These are phyloP conservation scores for Dovyalis caffra DNA, from an alignment of 345 rosid species.

Conservation along the genomic window DNA sequence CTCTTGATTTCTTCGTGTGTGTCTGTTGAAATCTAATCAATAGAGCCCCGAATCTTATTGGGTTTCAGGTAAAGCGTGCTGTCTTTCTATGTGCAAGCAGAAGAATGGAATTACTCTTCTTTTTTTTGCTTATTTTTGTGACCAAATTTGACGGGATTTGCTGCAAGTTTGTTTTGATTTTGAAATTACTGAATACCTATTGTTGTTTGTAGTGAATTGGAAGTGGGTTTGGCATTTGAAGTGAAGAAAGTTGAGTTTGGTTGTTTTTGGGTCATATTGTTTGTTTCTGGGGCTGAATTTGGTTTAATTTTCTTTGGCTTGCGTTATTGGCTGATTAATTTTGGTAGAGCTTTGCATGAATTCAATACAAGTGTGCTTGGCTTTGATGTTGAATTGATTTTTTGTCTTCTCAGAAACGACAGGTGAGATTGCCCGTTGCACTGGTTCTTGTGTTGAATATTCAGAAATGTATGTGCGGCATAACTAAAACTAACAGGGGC, in stretches of 20 bases:
- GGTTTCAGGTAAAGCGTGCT: conserved; percentile 29
- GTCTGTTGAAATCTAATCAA: conserved; percentile 6
- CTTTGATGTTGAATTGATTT: conserved; percentile 10
- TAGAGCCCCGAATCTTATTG: conserved; percentile 23
- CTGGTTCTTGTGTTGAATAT: conserved; percentile 9
- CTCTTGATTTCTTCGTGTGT: conserved; percentile 1
- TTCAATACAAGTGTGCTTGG: background rate
- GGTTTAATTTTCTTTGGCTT: background rate
- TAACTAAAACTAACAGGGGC: background rate
- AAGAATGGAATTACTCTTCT: background rate
- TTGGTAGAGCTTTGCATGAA: background rate
- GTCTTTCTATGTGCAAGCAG: conserved; percentile 2
- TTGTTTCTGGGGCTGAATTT: conserved; percentile 12
- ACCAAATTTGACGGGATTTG: background rate
- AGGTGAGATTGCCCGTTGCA: conserved; percentile 8
- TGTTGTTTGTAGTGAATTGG: conserved; percentile 8
- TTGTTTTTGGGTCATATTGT: conserved; percentile 2
- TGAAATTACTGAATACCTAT: conserved; percentile 11
- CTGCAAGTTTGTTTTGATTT: conserved; percentile 10
- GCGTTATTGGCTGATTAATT: conserved; percentile 2
- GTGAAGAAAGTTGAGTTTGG: conserved; percentile 12
- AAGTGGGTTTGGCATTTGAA: conserved; percentile 20
- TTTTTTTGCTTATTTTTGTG: conserved; percentile 8
- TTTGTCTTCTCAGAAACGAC: background rate
- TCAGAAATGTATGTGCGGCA: background rate